These are phyloP conservation scores for Boletus barrowsii DNA, from an alignment of 768 basidiomycete genomes.

Conservation along the genomic window DNA sequence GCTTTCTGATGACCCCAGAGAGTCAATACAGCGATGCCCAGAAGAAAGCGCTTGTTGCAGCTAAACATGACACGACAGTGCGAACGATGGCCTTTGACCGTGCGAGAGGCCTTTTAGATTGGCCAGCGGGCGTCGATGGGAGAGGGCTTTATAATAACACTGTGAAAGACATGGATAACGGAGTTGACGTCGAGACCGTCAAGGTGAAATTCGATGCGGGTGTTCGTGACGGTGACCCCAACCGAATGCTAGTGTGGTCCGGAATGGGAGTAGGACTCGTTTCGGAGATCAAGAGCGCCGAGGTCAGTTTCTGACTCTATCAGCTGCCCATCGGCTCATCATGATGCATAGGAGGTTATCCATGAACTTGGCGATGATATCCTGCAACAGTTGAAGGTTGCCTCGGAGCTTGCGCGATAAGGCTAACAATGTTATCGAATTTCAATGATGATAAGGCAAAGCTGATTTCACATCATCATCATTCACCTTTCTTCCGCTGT, in stretches of 20 bases:
- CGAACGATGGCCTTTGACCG: slow-evolving; percentile 65
- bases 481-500: slow-evolving; percentile 2
- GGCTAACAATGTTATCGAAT: slow-evolving; percentile 16
- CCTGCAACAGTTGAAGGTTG: slow-evolving; percentile 31
- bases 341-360: slow-evolving; percentile 47
- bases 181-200: slow-evolving; percentile 42
- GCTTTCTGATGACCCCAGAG: slow-evolving; percentile 69
- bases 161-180: slow-evolving; percentile 53
- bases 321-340: slow-evolving; percentile 2
- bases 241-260: slow-evolving; percentile 63
- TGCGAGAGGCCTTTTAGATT: slow-evolving; percentile 51
- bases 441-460: slow-evolving; percentile 18
- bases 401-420: slow-evolving; percentile 25
- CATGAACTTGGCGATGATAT: slow-evolving; percentile 51
- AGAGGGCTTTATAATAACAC: slow-evolving; percentile 46
- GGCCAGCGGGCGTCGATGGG: slow-evolving; percentile 63
- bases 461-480: slow-evolving; percentile 5
- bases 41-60: slow-evolving; percentile 49
- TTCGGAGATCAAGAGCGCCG: slow-evolving; percentile 39
- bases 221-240: slow-evolving; percentile 41
- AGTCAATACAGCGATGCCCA: slow-evolving; percentile 53
- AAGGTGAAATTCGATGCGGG: slow-evolving; percentile 47
- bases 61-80: slow-evolving; percentile 44
- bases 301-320: slow-evolving; percentile 29
- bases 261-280: slow-evolving; percentile 64